phyloP scores from a whole-genome alignment of 2,329 filamentous ascomycete genomes.

The Aspergillus eucalypticola region DNA sequence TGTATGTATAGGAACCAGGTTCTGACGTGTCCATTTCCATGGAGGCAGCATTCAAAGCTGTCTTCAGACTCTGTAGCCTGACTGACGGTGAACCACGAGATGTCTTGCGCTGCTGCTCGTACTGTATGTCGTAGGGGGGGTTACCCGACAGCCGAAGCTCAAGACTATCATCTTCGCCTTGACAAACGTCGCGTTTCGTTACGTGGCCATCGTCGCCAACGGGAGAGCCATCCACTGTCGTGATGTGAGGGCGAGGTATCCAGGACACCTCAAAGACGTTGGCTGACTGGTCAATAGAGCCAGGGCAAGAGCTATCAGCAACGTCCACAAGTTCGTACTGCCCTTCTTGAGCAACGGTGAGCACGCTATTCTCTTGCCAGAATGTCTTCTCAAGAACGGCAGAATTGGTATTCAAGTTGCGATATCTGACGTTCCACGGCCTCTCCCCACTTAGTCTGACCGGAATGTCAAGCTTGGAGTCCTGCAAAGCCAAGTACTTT shows the following conservation, averaged over 20 bases:
- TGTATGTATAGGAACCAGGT: conserved; percentile 82
- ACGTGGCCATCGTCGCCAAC: conserved; percentile 60
- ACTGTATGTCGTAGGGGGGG: conserved; percentile 79
- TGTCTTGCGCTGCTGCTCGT: conserved; percentile 74
- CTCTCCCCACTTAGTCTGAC: conserved; percentile 80
- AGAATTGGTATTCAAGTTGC: conserved; percentile 61
- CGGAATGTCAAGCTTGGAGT: conserved; percentile 71
- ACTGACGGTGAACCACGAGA: conserved; percentile 65
- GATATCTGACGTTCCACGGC: conserved; percentile 80
- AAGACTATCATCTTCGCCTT: conserved; percentile 88
- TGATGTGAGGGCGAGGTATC: conserved; percentile 76
- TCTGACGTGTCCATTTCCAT: conserved; percentile 84
- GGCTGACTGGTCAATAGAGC: conserved; percentile 71
- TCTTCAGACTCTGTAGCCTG: conserved; percentile 71
- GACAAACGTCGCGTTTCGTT: conserved; percentile 80
- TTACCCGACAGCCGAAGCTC: conserved; percentile 78
- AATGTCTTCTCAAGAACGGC: conserved; percentile 52
- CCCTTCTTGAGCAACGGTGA: conserved; percentile 68
- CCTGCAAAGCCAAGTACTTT: conserved; percentile 73
- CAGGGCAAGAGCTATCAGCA: conserved; percentile 76
- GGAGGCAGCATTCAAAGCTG: conserved; percentile 72
- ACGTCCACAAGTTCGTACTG: conserved; percentile 79
- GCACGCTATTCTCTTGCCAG: conserved; percentile 64
- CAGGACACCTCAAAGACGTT: conserved; percentile 78
- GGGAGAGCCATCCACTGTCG: conserved; percentile 52